Evolutionary conservation across 257 asterid species (phyloP).

Genomic region (Paraleonurus japonicus): DNA sequence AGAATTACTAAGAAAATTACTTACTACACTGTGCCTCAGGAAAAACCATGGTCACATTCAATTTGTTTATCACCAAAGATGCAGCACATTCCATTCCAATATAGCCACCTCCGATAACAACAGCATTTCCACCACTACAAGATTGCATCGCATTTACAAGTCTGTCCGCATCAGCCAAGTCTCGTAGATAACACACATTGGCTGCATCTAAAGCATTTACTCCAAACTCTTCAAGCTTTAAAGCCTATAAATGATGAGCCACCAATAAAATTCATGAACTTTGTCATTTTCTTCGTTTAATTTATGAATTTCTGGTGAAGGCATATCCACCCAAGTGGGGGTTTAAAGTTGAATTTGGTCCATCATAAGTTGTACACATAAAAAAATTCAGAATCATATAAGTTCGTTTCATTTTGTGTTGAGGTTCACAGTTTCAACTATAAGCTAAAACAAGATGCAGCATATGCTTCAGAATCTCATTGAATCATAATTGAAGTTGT

Average conservation of each 20-base stretch:
- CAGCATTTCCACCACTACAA: constrained; percentile 69
- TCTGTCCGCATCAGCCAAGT: constrained; percentile 79
- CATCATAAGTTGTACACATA: not conserved
- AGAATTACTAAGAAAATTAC: constrained; percentile 27
- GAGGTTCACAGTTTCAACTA: not conserved
- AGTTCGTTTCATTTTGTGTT: not conserved
- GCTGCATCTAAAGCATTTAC: constrained; percentile 73
- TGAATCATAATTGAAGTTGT: not conserved
- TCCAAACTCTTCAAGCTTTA: constrained; percentile 94
- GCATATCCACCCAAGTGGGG: not conserved
- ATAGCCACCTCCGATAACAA: constrained; percentile 89
- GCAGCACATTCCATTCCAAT: constrained; percentile 97
- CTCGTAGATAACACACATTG: constrained; percentile 73
- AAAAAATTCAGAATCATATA: not conserved
- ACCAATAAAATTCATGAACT: constrained; percentile 26
- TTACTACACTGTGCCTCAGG: constrained; percentile 89
- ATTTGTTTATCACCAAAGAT: constrained; percentile 75
- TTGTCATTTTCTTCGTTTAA: not conserved
- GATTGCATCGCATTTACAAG: constrained; percentile 64
- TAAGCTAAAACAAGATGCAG: not conserved
- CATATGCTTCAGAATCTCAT: constrained; percentile 8
- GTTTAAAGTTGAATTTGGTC: not conserved
- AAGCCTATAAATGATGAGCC: constrained; percentile 48
- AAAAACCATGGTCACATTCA: constrained; percentile 80
- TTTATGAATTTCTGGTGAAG: not conserved